Evolutionary conservation across 2,329 filamentous ascomycete species (phyloP), one percentile per base, ranked within the genome.

Genomic region (Dactylellina parvicollis): DNA sequence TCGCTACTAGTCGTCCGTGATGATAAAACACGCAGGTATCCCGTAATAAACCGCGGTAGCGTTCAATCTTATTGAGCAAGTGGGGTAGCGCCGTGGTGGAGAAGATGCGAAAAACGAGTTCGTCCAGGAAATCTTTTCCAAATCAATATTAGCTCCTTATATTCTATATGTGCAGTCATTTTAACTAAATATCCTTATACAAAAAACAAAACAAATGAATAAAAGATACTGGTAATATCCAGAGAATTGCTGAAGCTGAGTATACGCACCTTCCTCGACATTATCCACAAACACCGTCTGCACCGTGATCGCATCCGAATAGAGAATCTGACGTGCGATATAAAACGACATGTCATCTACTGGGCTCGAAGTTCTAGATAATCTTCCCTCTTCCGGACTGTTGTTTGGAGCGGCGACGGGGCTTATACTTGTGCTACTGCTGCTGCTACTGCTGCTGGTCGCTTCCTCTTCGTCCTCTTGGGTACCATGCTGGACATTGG

Each of bases 251-350:
- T 20, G 14, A 28, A 47, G 4, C 4, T 5, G 16, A 4, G 1
- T 28, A 22, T 50, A 44, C 22, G 2, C 34, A 56, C 65, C 65
- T 20, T 67, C 54, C 26, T 70, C 56, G 22, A 36, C 28, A n/a
- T 70, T 70, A 40, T 70, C 65, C 28, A 24, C 38, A 49, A 70
- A 70, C 22, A 61, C 47, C 7, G 65, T 70, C 28, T 70, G 65
- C 20, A 70, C 65, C 3, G 65, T 70, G n/a, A 70, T 70, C 9
- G 65, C 47, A 26, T 70, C 65, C 5, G 49, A 24, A 14, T 70
- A 61, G 18, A 61, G 56, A 26, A 70, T 70, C 56, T 70, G 65
- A 1, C 65, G 55, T 3, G 65, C 56, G 26, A 70, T 56, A 44
- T 54, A 54, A 24, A 55, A 61, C 18, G 65, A 70, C 18, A 24